Conservation (phyloP, 495 filamentous ascomycete species). For the Tetracladium marchalianum region DNA sequence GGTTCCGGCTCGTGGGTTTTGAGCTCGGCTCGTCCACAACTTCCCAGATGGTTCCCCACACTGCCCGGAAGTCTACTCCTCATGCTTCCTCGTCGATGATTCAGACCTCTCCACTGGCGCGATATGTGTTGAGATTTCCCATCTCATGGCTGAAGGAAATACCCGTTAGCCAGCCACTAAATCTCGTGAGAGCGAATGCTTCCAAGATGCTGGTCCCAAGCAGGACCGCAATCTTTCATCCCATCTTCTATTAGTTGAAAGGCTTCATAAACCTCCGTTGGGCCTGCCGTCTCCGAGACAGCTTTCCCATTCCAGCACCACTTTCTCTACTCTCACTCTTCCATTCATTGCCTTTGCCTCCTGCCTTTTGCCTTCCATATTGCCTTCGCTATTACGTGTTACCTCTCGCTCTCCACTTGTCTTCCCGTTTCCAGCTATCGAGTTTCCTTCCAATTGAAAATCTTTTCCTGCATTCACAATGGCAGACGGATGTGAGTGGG, state of each 20-base stretch:
- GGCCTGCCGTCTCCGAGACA: slow-evolving; percentile 12
- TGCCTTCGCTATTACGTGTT: slow-evolving; percentile 17
- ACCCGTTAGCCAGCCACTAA: slow-evolving; percentile 15
- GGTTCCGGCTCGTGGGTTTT: slow-evolving; percentile 13
- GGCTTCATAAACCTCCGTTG: slow-evolving; percentile 14
- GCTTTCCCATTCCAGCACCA: slow-evolving; percentile 2
- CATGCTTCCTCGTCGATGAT: no score
- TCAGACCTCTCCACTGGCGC: slow-evolving; percentile 1
- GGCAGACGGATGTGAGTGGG: slow-evolving; percentile 22
- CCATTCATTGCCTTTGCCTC: slow-evolving; percentile 16
- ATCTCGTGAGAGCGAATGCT: background rate
- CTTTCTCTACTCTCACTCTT: slow-evolving; percentile 9
- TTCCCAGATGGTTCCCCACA: slow-evolving; percentile 12
- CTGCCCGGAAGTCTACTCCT: background rate
- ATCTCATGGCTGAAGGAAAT: slow-evolving; percentile 13
- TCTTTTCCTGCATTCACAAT: slow-evolving; percentile 17
- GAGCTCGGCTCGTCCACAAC: slow-evolving; percentile 1
- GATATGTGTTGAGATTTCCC: background rate
- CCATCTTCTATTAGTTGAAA: background rate
- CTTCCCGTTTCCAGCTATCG: slow-evolving; percentile 12
- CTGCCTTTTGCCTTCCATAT: slow-evolving; percentile 11
- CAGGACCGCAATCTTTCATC: background rate
- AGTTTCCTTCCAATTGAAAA: slow-evolving; percentile 3
- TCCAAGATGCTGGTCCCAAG: background rate
- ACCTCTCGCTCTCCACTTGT: slow-evolving; percentile 7